Evolutionary conservation across 306 rosid genomes (phyloP), one percentile per base, ranked within the genome.

Genomic region (Arachis stenosperma): DNA sequence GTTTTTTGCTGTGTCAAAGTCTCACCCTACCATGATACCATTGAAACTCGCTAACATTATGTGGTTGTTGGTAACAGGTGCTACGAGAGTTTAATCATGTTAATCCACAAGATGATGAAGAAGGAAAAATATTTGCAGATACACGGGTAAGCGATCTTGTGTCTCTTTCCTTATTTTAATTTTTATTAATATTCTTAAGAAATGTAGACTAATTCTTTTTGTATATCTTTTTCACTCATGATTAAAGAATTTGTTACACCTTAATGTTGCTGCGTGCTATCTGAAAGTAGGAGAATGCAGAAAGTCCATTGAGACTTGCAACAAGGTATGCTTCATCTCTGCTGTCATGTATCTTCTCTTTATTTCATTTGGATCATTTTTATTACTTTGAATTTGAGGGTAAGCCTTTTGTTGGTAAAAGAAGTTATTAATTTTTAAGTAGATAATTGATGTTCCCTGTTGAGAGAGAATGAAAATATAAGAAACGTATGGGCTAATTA

Each of bases 21-120:
- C 51, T 67, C 59, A 9, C 30, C 46, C 69, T 73, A 15, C 65
- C 52, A 69, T 69, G 15, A 72, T 77, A 15, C 61, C 57, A 69
- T 69, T 13, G 39, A 73, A 65, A 65, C 71, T 77, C 68, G 66
- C 52, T 75, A 79, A 80, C 81, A 76, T 74, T 62, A 54, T 72
- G 74, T 59, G 77, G 61, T 86, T 67, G 64, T 73, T 82, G 75
- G 44, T 59, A 52, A 22, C 88, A 95, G 97, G 92, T 95, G 73
- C 95, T 95, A 79, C 82, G 99, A 59, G 99, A 95, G 82, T 95
- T 95, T 84, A 89, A 91, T 90, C 99, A 94, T 79, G 96, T 94
- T 46, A 89, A 94, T 87, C 99, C 99, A 75, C 99, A 90, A 77
- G 99, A 90, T 76, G 99, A 94, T 2, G 97, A 91, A 5, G 96